phyloP scores from a whole-genome alignment of 2,329 filamentous ascomycete genomes.

The Cryoendolithus antarcticus region DNA sequence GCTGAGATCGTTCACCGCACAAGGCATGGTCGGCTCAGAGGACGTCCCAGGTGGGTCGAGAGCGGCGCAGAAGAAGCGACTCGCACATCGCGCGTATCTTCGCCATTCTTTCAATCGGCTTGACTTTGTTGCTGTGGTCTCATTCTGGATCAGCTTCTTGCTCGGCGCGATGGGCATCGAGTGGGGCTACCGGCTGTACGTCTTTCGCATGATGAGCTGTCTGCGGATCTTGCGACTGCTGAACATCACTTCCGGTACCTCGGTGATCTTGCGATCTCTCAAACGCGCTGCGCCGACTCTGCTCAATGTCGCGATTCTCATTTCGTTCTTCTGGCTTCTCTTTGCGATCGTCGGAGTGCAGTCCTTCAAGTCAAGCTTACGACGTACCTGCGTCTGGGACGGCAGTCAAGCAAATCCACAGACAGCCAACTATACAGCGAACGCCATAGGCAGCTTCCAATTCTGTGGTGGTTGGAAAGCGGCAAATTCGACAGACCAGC shows the following conservation, averaged over 20 bases:
- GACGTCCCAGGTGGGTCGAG: slow-evolving; percentile 48
- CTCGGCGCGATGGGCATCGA: slow-evolving; percentile 61
- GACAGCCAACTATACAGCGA: slow-evolving; percentile 41
- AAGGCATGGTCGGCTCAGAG: slow-evolving; percentile 21
- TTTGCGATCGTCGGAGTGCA: slow-evolving; percentile 96
- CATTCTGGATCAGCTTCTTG: slow-evolving; percentile 84
- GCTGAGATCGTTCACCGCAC: slow-evolving; percentile 22
- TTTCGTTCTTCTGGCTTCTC: slow-evolving; percentile 93
- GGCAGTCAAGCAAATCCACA: slow-evolving; percentile 20
- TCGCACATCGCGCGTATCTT: slow-evolving; percentile 83
- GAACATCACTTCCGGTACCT: slow-evolving; percentile 82
- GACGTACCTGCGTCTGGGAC: slow-evolving; percentile 39
- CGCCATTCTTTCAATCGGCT: slow-evolving; percentile 92
- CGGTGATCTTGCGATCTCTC: slow-evolving; percentile 84
- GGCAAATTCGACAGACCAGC: slow-evolving; percentile 40
- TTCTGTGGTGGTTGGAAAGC: slow-evolving; percentile 80
- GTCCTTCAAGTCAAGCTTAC: slow-evolving; percentile 56
- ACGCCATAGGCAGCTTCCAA: slow-evolving; percentile 43
- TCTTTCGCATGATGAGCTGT: slow-evolving; percentile 95
- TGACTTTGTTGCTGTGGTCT: slow-evolving; percentile 87
- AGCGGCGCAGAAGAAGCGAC: slow-evolving; percentile 69
- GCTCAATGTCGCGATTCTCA: slow-evolving; percentile 84
- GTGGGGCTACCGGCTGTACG: slow-evolving; percentile 57
- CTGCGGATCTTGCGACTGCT: slow-evolving; percentile 85
- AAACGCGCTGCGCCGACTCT: slow-evolving; percentile 90